Conservation (phyloP, 1,139 yeast genomes). For the Insectozyma bohioensis region DNA sequence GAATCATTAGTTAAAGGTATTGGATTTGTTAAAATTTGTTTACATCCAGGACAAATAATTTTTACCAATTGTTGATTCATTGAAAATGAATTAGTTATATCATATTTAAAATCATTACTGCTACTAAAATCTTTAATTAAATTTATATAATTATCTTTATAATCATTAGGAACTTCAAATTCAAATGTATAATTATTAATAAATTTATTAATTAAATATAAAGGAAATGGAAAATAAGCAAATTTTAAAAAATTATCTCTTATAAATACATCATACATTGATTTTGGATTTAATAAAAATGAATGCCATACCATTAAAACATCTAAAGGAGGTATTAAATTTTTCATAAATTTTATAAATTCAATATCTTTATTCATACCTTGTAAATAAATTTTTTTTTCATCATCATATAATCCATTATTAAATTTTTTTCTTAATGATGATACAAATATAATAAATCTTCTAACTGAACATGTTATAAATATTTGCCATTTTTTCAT, state of each 20-base stretch:
- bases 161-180: constrained; percentile 16
- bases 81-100: constrained; percentile 3
- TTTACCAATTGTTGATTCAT: constrained; percentile 7
- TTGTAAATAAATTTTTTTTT: constrained; percentile 3
- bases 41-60: constrained; percentile 23
- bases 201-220: constrained; percentile 19
- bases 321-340: constrained; percentile 32
- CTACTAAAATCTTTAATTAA: constrained; percentile 1
- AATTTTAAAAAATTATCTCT: constrained; percentile 24
- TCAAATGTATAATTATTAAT: constrained; percentile 22
- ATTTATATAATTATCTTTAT: constrained; percentile 1
- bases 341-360: constrained; percentile 2
- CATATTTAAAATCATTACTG: constrained; percentile 6
- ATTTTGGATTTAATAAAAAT: constrained; percentile 18
- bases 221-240: constrained; percentile 28
- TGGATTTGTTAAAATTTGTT: constrained; percentile 9
- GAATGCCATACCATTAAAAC: constrained; percentile 43
- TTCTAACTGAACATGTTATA: constrained; percentile 27
- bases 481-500: constrained; percentile 32
- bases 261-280: constrained; percentile 28
- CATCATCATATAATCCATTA: constrained; percentile 1
- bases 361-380: constrained; percentile 4
- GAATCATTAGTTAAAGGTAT: constrained; percentile 17
- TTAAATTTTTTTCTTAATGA: constrained; percentile 15
- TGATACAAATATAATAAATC: constrained; percentile 29